Base-by-base conservation (phyloP, 2,329 filamentous ascomycete species). In the Colletotrichum salicis region DNA sequence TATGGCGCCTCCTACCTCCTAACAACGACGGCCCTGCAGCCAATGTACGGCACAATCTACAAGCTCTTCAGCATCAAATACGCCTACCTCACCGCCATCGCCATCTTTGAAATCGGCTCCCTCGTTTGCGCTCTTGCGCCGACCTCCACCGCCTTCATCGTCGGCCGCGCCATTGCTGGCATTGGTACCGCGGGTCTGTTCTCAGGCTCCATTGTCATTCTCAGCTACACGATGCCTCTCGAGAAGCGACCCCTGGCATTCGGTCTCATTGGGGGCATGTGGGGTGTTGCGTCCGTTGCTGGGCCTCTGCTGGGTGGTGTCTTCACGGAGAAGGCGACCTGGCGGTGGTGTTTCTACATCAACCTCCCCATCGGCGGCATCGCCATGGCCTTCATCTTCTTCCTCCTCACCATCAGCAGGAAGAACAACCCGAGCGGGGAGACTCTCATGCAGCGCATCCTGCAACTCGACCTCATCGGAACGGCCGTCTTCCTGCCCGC, bases 401-500 rank as follows among this genome's bases (percentile, higher is more conserved):
- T 88, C 73, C 76, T 83, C 48, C 81, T 84, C 64, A 78, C 81
- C 79, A 75, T 81, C 75, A 80, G 79, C 69, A 62, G 74, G 73
- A 77, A 76, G 57, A 75, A 79, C 55, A 80, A 82, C 64, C 76
- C 79, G 4, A 75, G 79, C 45, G 70, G 76, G 60, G 73, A 81
- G 71, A 76, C 82, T 31, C 76, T 85, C 59, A 15, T 79, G 29
- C 67, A 77, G 41, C 82, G 85, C 13, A 60, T 89, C 35, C 76
- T 81, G 57, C 82, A 84, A 72, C 80, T 90, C 57, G 88, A 90
- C 75, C 77, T 87, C 29, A 45, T 97, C 11, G 88, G 88, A 33
- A 84, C 85, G 2, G 77, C 78, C n/a, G 79, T 88, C 70, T 84
- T 89, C 75, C 82, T 89, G 33, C 86, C 88, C 1, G 83, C 84